Evolutionary conservation across 2,329 filamentous ascomycete species (phyloP).

Genomic region (Fusarium vanettenii): DNA sequence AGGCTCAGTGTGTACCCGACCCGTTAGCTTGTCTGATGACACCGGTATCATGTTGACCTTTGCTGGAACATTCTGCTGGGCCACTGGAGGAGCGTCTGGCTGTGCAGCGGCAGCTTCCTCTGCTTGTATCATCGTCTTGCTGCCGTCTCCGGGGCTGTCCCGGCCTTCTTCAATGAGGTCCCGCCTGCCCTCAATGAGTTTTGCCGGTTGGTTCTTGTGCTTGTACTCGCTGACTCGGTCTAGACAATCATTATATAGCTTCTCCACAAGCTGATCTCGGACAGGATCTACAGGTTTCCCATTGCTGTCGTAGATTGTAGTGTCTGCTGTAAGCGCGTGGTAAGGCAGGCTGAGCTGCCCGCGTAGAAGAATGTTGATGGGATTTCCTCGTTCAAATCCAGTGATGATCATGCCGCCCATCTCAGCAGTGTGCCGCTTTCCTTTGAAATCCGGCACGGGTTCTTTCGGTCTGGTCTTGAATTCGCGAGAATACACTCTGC

Average conservation of each 20-base stretch:
- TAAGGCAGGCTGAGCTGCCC: slow-evolving; percentile 90
- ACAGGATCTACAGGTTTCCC: slow-evolving; percentile 81
- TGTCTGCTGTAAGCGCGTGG: slow-evolving; percentile 81
- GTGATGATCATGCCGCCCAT: slow-evolving; percentile 99
- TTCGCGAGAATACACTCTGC: slow-evolving; percentile 88
- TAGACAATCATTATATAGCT: slow-evolving; percentile 93
- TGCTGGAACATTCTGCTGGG: slow-evolving; percentile 64
- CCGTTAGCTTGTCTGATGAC: slow-evolving; percentile 76
- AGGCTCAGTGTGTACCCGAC: slow-evolving; percentile 77
- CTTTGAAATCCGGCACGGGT: slow-evolving; percentile 64
- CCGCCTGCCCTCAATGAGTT: slow-evolving; percentile 84
- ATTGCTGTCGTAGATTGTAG: slow-evolving; percentile 89
- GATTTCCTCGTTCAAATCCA: slow-evolving; percentile 95
- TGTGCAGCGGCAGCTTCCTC: slow-evolving; percentile 77
- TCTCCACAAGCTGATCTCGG: slow-evolving; percentile 86
- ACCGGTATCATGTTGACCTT: slow-evolving; percentile 70
- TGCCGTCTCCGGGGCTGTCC: slow-evolving; percentile 78
- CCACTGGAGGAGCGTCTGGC: slow-evolving; percentile 64
- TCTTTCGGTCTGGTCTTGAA: slow-evolving; percentile 69
- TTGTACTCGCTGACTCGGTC: slow-evolving; percentile 93
- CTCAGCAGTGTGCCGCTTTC: slow-evolving; percentile 82
- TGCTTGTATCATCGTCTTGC: slow-evolving; percentile 75
- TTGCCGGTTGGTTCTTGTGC: slow-evolving; percentile 76
- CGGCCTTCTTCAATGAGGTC: slow-evolving; percentile 85
- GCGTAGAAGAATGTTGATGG: slow-evolving; percentile 88